Conservation (phyloP, 768 basidiomycete genomes). For the Pilatotrama ljubarskyi region DNA sequence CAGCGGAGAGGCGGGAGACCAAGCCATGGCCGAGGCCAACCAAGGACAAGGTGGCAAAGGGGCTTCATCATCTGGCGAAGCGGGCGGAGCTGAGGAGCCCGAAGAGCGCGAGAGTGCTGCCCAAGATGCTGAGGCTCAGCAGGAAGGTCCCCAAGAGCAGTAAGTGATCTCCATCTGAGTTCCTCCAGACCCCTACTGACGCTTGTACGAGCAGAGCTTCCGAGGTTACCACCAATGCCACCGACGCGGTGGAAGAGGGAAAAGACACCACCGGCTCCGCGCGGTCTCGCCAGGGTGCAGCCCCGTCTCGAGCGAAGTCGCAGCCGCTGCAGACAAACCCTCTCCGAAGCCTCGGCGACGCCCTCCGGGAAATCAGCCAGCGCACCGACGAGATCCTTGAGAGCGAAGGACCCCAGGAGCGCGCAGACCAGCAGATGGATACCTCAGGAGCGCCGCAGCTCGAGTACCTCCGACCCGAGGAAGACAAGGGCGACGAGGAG, state of each 20-base stretch:
- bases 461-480: conserved; percentile 67
- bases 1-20: conserved; percentile 11
- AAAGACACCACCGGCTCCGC: conserved; percentile 14
- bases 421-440: conserved; percentile 35
- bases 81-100: background rate
- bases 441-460: conserved; percentile 49
- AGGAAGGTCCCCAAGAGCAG: conserved; percentile 7
- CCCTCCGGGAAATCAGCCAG: conserved; percentile 75
- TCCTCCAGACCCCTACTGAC: background rate
- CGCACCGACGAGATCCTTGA: conserved; percentile 82
- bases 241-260: conserved; percentile 5
- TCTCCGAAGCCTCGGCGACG: conserved; percentile 80
- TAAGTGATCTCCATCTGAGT: background rate
- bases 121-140: background rate
- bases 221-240: background rate
- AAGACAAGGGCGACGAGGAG: conserved; percentile 61
- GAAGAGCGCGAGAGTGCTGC: background rate
- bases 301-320: conserved; percentile 12
- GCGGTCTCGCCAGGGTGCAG: conserved; percentile 18
- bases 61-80: background rate
- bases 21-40: conserved; percentile 13
- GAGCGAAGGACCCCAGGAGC: conserved; percentile 35
- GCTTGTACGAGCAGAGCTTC: background rate
- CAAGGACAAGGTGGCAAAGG: conserved; percentile 13
- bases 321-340: conserved; percentile 50